Evolutionary conservation across 164 flowering plant genomes (phyloP), one percentile per base, ranked within the genome.

Genomic region (Umbilicus rupestris): DNA sequence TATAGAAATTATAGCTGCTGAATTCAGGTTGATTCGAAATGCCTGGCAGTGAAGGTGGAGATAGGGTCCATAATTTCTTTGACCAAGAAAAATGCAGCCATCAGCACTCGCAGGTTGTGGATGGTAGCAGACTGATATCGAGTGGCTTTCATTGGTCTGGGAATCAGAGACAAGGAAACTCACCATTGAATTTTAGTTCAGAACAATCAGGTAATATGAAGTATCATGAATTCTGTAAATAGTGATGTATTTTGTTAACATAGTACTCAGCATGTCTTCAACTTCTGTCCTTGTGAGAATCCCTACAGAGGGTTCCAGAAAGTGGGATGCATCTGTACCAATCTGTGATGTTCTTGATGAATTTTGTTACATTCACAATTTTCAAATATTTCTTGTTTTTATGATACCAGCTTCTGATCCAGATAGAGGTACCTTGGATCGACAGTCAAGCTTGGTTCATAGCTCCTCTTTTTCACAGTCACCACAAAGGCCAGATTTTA

Each of bases 21-120:
- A 15, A 22, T n/a, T 10, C 17, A 14, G 41, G 4, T 74, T 62
- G 74, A 71, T 76, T 76, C 81, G 84, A 90, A 83, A 83, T 90
- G 96, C 95, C 93, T 83, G 90, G 92, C 71, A 83, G 89, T 78
- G 95, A 88, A 77, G 81, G 74, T 79, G 88, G 82, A 70, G 97
- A 87, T 65, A 82, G 82, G 83, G 84, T 83, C 72, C 91, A 87
- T 72, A 85, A 86, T 82, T 90, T 87, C 76, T 88, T 89, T 76
- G 87, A 82, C 62, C 90, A 87, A 72, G 92, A 84, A 72, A 73
- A 80, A 30, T 81, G 72, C 68, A 78, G 79, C 66, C 89, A 74
- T 74, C 80, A 81, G 69, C 84, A 83, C 7, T 74, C 82, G 45
- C 86, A 85, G 72, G 73, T 66, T 74, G 75, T 73, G 37, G 82